Conservation (phyloP, 2,329 filamentous ascomycete species). For the Stagonosporopsis tanaceti region DNA sequence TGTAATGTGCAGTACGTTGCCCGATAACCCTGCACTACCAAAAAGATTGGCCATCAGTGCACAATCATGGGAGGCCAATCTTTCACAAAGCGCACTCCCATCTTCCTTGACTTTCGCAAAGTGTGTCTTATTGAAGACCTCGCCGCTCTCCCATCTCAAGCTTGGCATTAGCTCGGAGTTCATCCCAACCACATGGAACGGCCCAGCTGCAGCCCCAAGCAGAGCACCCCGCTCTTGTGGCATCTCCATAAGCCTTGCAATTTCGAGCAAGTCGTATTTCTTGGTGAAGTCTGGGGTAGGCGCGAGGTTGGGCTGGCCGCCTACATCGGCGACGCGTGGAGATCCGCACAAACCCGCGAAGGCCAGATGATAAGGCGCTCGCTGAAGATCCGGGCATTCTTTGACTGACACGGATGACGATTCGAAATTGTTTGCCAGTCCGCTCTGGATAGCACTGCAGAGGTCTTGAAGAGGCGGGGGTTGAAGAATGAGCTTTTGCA, state of each 20-base stretch:
- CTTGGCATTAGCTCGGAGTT: conserved; percentile 29
- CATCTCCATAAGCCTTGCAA: conserved; percentile 26
- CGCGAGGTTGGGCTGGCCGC: conserved; percentile 49
- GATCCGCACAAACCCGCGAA: conserved; percentile 52
- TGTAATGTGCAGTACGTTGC: conserved; percentile 24
- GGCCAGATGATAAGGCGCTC: conserved; percentile 51
- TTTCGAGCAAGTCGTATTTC: conserved; percentile 18
- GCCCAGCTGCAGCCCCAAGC: conserved; percentile 28
- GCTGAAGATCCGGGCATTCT: conserved; percentile 49
- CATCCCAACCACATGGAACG: conserved; percentile 24
- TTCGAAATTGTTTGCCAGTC: conserved; percentile 5
- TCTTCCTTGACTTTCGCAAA: conserved; percentile 20
- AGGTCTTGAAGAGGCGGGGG: conserved; percentile 12
- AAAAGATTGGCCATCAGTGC: conserved; percentile 30
- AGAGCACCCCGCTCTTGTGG: conserved; percentile 15
- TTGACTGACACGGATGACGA: conserved; percentile 26
- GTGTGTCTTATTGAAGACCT: conserved; percentile 15
- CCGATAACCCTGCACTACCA: conserved; percentile 19
- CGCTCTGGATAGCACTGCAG: background rate
- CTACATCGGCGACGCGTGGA: conserved; percentile 54
- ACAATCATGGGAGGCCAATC: conserved; percentile 21
- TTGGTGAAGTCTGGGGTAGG: conserved; percentile 20
- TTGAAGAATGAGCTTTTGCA: conserved; percentile 3
- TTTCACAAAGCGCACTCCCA: conserved; percentile 15
- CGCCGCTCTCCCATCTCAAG: conserved; percentile 12